Evolutionary conservation across 129 eudicot species (phyloP).

Genomic region (Cynara cardunculus): DNA sequence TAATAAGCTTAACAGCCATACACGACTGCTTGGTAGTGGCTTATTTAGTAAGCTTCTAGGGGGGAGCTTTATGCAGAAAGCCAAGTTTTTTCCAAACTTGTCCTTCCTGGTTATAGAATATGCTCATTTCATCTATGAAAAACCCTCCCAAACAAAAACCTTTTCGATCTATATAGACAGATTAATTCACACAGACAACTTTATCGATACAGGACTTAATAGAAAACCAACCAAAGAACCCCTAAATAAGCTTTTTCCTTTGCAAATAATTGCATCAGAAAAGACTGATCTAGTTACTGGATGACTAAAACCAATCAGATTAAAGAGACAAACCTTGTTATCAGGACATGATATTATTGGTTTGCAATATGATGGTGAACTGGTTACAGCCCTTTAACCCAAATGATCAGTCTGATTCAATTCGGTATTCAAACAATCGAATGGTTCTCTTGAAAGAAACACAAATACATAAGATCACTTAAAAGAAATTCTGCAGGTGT

Average conservation of each 20-base stretch:
- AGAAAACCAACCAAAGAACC: too few relatives aligned
- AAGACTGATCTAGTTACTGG: too few relatives aligned
- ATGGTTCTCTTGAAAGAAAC: background rate
- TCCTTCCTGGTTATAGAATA: too few relatives aligned
- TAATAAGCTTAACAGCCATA: background rate
- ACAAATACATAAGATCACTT: background rate
- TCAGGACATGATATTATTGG: background rate
- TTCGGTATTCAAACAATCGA: background rate
- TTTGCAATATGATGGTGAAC: background rate
- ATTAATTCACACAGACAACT: too few relatives aligned
- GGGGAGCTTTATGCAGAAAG: too few relatives aligned
- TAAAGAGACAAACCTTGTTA: background rate
- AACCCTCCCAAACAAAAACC: too few relatives aligned
- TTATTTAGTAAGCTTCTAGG: too few relatives aligned
- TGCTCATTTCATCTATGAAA: too few relatives aligned
- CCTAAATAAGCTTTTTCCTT: too few relatives aligned
- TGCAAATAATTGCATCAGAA: too few relatives aligned
- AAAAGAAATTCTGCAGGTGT: slow-evolving; percentile 13
- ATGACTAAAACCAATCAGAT: background rate
- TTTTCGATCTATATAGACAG: background rate
- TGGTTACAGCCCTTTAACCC: background rate
- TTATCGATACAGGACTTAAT: too few relatives aligned
- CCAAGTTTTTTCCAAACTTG: too few relatives aligned
- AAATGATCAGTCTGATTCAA: background rate
- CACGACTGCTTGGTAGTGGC: background rate